Evolutionary conservation across 495 filamentous ascomycete species (phyloP).

Genomic region (Ascobolus immersus): DNA sequence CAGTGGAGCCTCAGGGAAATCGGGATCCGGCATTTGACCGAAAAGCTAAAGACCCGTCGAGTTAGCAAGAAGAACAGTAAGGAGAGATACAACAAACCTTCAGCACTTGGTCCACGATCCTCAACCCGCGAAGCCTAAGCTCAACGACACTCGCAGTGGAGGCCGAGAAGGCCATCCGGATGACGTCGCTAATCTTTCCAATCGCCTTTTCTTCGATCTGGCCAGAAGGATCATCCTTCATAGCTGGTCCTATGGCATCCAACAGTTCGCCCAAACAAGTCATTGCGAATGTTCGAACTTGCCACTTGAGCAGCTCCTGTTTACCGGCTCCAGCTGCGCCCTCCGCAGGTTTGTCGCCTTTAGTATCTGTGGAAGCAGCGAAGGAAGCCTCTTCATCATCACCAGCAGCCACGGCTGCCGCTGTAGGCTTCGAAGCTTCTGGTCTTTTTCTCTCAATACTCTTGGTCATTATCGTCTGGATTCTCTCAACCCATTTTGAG

Average conservation of each 20-base stretch:
- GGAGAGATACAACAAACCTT: constrained; percentile 23
- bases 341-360: constrained; percentile 35
- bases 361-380: constrained; percentile 38
- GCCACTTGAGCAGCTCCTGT: constrained; percentile 82
- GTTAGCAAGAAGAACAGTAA: constrained; percentile 8
- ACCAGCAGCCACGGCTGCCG: constrained; percentile 43
- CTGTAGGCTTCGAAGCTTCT: constrained; percentile 23
- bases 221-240: constrained; percentile 31
- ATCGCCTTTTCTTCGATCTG: constrained; percentile 13
- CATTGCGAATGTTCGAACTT: constrained; percentile 86
- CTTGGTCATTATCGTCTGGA: constrained; percentile 70
- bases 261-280: constrained; percentile 71
- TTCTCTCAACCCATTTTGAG: constrained; percentile 21
- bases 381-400: constrained; percentile 96
- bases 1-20: constrained; percentile 47
- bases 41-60: constrained; percentile 36
- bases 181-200: constrained; percentile 60
- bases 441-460: constrained; percentile 34
- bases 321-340: constrained; percentile 34
- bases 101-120: constrained; percentile 76
- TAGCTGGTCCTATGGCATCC: constrained; percentile 43
- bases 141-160: constrained; percentile 83
- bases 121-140: constrained; percentile 64
- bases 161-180: constrained; percentile 89
- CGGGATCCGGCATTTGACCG: constrained; percentile 45